Evolutionary conservation across 163 green algal species (phyloP), one percentile per base, ranked within the genome.

Genomic region (Volvox carteri): DNA sequence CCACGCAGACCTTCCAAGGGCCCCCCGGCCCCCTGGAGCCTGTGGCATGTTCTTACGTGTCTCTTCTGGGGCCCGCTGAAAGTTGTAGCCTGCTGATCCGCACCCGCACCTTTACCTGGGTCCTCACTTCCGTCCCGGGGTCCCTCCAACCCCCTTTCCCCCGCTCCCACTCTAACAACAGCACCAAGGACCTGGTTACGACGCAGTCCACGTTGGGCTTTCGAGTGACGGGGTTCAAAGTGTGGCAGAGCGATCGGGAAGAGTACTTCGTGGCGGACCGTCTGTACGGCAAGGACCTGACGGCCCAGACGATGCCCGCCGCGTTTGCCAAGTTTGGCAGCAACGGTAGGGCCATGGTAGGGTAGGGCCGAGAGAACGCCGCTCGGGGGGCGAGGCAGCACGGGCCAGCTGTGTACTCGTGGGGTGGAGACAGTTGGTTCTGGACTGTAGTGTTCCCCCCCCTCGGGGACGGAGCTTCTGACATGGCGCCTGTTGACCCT

Each of bases 221-320:
- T 91, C 95, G 97, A 48, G 89, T 98, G 37, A 98, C 96, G 52
- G 96, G 96, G 58, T 94, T 97, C 92, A 93, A 96, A 92, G 92
- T 94, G 74, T 97, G 96, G 92, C 54, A 85, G 46, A 62, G 48
- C 33, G 60, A 25, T 0, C n/a, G 75, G 33, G 90, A 62, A 9
- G 73, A 89, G 75, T 90, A 90, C 85, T 60, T 84, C 11, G 67
- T 85, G 48, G 56, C 93, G 85, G 96, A 94, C 92, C 56, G 96
- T 83, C 62, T 92, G 50, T 98, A 95, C 94, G 97, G 96, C 93
- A 98, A 98, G 91, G 87, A 91, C 46, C 89, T 98, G 62, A 93
- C 87, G 21, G 46, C 86, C 39, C 92, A 93, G 25, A 90, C 91
- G 30, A 95, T 98, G 70, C 72, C 91, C 50, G 90, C 95, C 70